Conservation (phyloP, 2,329 filamentous ascomycete genomes). For the Paecilomyces fulvus region DNA sequence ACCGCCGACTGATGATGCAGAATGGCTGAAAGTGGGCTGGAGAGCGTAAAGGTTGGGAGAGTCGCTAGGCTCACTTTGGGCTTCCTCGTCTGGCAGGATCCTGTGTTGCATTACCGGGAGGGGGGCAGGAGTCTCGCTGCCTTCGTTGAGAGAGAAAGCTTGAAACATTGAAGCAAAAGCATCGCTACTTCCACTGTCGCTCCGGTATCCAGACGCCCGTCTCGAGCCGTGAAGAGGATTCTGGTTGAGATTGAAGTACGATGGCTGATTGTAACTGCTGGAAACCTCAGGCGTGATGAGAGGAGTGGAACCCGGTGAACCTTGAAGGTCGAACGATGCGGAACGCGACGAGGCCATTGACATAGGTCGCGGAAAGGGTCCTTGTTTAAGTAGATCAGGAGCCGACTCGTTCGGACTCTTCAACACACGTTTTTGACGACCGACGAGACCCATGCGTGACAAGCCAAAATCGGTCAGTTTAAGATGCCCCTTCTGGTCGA, state of each 20-base stretch:
- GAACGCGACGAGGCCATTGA: constrained; percentile 88
- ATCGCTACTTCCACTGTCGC: constrained; percentile 88
- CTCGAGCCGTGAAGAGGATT: constrained; percentile 46
- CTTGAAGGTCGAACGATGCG: constrained; percentile 83
- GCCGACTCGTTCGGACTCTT: constrained; percentile 71
- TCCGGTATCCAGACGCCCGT: constrained; percentile 71
- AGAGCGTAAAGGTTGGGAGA: constrained; percentile 70
- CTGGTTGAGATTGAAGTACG: constrained; percentile 71
- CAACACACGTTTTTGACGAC: constrained; percentile 87
- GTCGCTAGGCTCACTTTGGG: constrained; percentile 59
- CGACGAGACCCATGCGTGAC: constrained; percentile 93
- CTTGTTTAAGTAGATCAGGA: constrained; percentile 85
- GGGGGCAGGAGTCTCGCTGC: constrained; percentile 37
- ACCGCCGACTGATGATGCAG: constrained; percentile 17
- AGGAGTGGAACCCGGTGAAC: constrained; percentile 77
- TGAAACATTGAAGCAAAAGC: constrained; percentile 73
- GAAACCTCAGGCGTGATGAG: constrained; percentile 72
- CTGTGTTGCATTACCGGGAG: constrained; percentile 21
- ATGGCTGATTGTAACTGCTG: constrained; percentile 67
- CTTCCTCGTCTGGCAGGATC: constrained; percentile 64
- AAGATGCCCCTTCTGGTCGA: constrained; percentile 91
- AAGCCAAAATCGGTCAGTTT: constrained; percentile 97
- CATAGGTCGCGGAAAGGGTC: constrained; percentile 75
- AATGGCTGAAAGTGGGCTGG: constrained; percentile 51
- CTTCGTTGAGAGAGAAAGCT: constrained; percentile 65